phyloP scores from a whole-genome alignment of 371 early-diverging fungal genomes.

The Mucor circinelloides region DNA sequence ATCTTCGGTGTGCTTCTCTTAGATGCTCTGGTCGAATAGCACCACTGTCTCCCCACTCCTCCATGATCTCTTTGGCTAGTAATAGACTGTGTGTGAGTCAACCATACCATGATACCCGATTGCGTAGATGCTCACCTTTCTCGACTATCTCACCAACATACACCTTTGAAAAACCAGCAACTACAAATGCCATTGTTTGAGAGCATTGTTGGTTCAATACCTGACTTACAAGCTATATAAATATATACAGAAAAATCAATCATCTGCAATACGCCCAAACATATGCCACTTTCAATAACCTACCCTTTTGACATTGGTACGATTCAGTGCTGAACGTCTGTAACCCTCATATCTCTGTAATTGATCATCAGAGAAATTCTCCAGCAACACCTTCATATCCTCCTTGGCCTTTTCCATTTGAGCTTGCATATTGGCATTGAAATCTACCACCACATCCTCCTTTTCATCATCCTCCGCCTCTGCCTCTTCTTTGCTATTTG shows the following conservation, averaged over 20 bases:
- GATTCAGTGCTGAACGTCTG: slow-evolving; percentile 84
- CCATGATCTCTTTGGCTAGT: slow-evolving; percentile 70
- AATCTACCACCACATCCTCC: slow-evolving; percentile 41
- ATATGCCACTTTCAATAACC: slow-evolving; percentile 6
- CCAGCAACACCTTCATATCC: slow-evolving; percentile 69
- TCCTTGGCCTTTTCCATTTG: slow-evolving; percentile 54
- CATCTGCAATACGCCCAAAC: too few relatives aligned
- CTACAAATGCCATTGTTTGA: slow-evolving; percentile 86
- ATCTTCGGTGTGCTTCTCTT: slow-evolving; percentile 88
- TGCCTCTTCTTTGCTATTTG: slow-evolving; percentile 33
- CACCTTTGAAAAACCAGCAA: slow-evolving; percentile 94
- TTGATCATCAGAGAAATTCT: slow-evolving; percentile 82
- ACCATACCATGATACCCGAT: neutral
- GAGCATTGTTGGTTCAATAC: slow-evolving; percentile 86
- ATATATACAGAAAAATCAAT: too few relatives aligned
- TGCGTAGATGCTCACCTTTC: slow-evolving; percentile 57
- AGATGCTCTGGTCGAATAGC: slow-evolving; percentile 83
- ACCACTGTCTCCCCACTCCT: slow-evolving; percentile 70
- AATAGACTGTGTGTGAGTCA: neutral
- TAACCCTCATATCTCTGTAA: slow-evolving; percentile 90
- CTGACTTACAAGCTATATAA: slow-evolving; percentile 60
- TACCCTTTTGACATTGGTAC: slow-evolving; percentile 84
- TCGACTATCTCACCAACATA: slow-evolving; percentile 97
- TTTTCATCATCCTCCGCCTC: slow-evolving; percentile 52
- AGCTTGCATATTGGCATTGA: slow-evolving; percentile 49